These are phyloP conservation scores for Leccinum broughii DNA, from an alignment of 768 basidiomycete genomes.

Conservation along the genomic window DNA sequence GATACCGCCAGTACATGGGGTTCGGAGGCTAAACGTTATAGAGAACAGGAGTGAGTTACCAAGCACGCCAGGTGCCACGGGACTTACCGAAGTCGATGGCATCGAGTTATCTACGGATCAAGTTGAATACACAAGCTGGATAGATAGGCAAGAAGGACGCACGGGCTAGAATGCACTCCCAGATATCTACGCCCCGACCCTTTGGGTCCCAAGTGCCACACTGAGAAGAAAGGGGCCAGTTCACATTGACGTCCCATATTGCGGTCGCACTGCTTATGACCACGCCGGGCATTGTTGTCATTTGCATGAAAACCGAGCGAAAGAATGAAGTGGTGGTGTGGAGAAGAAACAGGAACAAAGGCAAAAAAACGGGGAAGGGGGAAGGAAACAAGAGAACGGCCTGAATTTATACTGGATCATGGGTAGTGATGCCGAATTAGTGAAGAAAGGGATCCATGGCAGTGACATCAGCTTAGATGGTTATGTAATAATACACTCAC, in stretches of 20 bases:
- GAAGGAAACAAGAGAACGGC: conserved; percentile 9
- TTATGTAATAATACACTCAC: conserved; percentile 24
- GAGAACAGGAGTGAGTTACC: conserved; percentile 7
- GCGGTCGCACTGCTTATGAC: conserved; percentile 65
- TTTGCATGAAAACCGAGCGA: conserved; percentile 16
- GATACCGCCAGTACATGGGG: conserved; percentile 45
- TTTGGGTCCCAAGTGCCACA: conserved; percentile 72
- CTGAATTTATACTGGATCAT: conserved; percentile 30
- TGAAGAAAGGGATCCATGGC: conserved; percentile 31
- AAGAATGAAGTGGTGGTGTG: neutral
- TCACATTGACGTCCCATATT: conserved; percentile 68
- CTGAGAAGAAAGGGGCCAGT: conserved; percentile 65
- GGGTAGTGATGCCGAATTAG: conserved; percentile 28
- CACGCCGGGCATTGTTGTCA: conserved; percentile 25
- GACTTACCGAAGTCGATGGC: conserved; percentile 44
- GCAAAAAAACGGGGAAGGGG: conserved; percentile 6
- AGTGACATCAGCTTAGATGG: conserved; percentile 34
- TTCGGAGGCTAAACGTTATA: conserved; percentile 44
- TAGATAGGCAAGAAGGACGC: conserved; percentile 16
- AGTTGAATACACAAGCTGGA: neutral
- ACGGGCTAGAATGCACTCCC: conserved; percentile 75
- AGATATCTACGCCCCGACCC: conserved; percentile 68
- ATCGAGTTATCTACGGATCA: conserved; percentile 56
- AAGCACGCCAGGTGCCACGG: neutral
- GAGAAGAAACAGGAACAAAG: conserved; percentile 7